A percentile compares a stretch with the other conserved stretches of the same genome.
phyloP scores from a whole-genome alignment of 2,329 filamentous ascomycete genomes.

The Trichoderma sp. region DNA sequence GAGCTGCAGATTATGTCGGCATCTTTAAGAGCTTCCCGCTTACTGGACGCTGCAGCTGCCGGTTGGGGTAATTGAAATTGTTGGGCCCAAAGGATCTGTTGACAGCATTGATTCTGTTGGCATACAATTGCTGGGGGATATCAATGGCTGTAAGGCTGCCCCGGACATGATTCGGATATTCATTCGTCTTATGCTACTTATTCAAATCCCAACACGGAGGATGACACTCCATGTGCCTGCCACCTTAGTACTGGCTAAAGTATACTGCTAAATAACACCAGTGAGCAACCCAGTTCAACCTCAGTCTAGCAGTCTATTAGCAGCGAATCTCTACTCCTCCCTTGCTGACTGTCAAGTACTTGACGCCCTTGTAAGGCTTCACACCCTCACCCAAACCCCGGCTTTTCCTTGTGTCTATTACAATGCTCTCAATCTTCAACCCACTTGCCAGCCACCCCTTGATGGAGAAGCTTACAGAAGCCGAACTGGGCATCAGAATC shows the following conservation, averaged over 20 bases:
- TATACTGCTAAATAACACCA: neutral
- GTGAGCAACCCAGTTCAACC: neutral
- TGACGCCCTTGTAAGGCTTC: slow-evolving; percentile 96
- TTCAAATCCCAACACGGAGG: neutral
- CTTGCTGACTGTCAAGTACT: slow-evolving; percentile 80
- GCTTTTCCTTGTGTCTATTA: slow-evolving; percentile 73
- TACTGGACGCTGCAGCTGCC: neutral
- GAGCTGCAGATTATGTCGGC: neutral
- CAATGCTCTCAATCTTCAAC: slow-evolving; percentile 64
- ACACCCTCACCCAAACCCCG: slow-evolving; percentile 81
- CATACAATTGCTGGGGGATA: neutral
- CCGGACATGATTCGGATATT: neutral
- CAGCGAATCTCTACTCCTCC: slow-evolving; percentile 63
- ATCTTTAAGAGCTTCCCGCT: neutral
- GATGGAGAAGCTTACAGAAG: slow-evolving; percentile 67
- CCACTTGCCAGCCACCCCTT: slow-evolving; percentile 68
- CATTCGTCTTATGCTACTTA: neutral
- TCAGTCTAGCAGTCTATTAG: slow-evolving; percentile 29
- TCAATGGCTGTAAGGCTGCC: neutral
- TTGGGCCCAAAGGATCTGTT: neutral
- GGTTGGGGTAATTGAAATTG: neutral
- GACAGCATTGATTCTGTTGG: neutral
- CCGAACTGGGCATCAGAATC: slow-evolving; percentile 76
- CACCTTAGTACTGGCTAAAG: neutral
- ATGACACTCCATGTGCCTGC: neutral